Base-by-base conservation (phyloP, 805 yeast species). In the Ogataea pignaliae region DNA sequence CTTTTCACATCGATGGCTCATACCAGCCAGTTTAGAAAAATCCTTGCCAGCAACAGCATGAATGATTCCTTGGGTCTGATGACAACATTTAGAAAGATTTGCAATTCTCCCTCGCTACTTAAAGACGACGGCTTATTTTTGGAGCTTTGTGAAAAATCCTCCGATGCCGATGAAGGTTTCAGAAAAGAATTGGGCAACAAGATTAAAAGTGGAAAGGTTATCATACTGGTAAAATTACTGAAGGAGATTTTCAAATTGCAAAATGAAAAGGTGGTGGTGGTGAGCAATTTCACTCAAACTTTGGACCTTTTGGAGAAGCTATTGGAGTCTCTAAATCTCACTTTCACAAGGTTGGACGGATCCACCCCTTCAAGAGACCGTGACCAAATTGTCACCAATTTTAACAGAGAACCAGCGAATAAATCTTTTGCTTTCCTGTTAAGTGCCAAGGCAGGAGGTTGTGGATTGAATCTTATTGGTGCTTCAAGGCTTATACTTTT, bases 391-490 rank as follows among this genome's bases (percentile, higher is more conserved):
- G 95, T 93, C 1, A 74, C 73, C 13, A 65, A 74, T 11, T 91
- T 91, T 64, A 90, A 90, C 59, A 72, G 62, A 16, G 46, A 72
- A 0, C 58, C 70, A 2, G 52, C 54, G 9, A 61, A 60, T 30
- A 62, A 70, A 3, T 57, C 62, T 31, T 79, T 85, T 57, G 83
- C 83, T 0, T 88, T 93, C 52, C 64, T 93, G 11, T 64, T 93
- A 11, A 87, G 96, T 3, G 85, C 97, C 0, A 88, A 89, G 61
- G 82, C 96, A 3, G 99, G 99, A 3, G 99, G 99, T 0, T 82
- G 85, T 47, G 99, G 99, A 0, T 69, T 93, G 35, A 93, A 93
- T 57, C 68, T 93, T 30, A 76, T 87, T 30, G 99, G 98, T 0
- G 99, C 95, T 0, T 87, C 95, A 0, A 67, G 98, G 26, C 66